Percentiles rank a stretch among this genome's conserved stretches.
phyloP scores from a whole-genome alignment of 2,329 filamentous ascomycete genomes.

The Ophiostoma perfectum region DNA sequence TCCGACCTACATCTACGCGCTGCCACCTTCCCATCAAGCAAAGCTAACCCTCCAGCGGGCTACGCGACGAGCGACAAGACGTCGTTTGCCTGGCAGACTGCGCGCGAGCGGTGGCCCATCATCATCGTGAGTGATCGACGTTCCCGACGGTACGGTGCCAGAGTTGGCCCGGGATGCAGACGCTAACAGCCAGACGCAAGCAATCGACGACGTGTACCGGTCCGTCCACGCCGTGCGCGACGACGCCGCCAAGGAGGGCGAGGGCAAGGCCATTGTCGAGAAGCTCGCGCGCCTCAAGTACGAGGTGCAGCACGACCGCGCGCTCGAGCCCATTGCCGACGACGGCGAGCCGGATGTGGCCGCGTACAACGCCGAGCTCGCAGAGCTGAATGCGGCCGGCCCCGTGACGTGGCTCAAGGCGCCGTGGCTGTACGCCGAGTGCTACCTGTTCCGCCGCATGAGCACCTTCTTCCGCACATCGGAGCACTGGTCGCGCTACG shows the following conservation, averaged over 20 bases:
- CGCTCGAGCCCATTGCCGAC: conserved; percentile 50
- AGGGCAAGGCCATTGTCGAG: conserved; percentile 82
- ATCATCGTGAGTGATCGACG: conserved; percentile 43
- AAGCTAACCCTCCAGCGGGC: conserved; percentile 29
- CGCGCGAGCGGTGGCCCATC: conserved; percentile 82
- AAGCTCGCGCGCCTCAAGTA: conserved; percentile 82
- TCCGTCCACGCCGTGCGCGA: conserved; percentile 56
- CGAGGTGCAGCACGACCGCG: conserved; percentile 83
- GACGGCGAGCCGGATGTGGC: conserved; percentile 72
- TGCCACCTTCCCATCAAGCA: neutral
- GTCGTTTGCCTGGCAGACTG: conserved; percentile 83
- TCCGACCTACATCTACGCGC: neutral
- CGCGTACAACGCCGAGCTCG: conserved; percentile 80
- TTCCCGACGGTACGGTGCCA: neutral
- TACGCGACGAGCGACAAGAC: conserved; percentile 74
- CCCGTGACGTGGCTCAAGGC: conserved; percentile 75
- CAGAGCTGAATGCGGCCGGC: conserved; percentile 45
- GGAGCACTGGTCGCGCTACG: conserved; percentile 80
- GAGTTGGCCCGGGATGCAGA: neutral
- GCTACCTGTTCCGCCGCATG: conserved; percentile 89
- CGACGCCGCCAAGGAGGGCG: conserved; percentile 58
- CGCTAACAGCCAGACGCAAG: conserved; percentile 60
- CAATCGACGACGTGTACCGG: conserved; percentile 90
- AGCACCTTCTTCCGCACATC: conserved; percentile 71
- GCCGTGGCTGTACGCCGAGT: conserved; percentile 88